Percentiles rank a stretch among this genome's conserved stretches.
Evolutionary conservation across 2,329 filamentous ascomycete species (phyloP).

Genomic region (Claviceps sp.): DNA sequence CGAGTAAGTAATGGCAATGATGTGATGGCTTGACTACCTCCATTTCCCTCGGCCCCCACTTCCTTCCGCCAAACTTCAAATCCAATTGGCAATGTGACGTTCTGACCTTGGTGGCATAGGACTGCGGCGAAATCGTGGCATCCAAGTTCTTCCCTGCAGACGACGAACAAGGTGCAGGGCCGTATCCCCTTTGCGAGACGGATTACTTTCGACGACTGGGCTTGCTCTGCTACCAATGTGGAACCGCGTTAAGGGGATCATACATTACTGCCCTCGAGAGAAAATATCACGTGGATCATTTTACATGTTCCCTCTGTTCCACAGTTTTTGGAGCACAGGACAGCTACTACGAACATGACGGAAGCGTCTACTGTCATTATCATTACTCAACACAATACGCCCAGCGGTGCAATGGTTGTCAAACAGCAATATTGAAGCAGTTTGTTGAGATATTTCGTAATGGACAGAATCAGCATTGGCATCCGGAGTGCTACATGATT

Average conservation of each 20-base stretch:
- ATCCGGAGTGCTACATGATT: conserved; percentile 99
- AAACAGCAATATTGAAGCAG: conserved; percentile 94
- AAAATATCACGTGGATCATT: conserved; percentile 98
- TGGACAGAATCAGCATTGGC: conserved; percentile 97
- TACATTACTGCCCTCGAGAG: conserved; percentile 96
- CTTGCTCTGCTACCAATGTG: conserved; percentile 82
- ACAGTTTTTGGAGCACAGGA: conserved; percentile 98
- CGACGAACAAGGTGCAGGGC: conserved; percentile 69
- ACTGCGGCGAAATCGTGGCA: conserved; percentile 91
- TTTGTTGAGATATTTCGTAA: conserved; percentile 99
- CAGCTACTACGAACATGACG: conserved; percentile 97
- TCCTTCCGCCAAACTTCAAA: too few relatives aligned
- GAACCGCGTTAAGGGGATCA: conserved; percentile 82
- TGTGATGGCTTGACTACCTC: background rate
- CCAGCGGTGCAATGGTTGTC: conserved; percentile 89
- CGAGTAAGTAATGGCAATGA: conserved; percentile 45
- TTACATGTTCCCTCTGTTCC: conserved; percentile 91
- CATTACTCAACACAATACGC: conserved; percentile 98
- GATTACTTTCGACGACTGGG: conserved; percentile 93
- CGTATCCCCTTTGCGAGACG: conserved; percentile 93
- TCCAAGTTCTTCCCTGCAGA: conserved; percentile 98
- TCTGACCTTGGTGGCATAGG: conserved; percentile 37
- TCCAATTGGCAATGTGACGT: background rate
- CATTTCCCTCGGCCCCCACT: background rate
- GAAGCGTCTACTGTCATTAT: conserved; percentile 94